These are phyloP conservation scores for Boletus rubropictus DNA, from an alignment of 768 basidiomycete genomes.

Conservation along the genomic window DNA sequence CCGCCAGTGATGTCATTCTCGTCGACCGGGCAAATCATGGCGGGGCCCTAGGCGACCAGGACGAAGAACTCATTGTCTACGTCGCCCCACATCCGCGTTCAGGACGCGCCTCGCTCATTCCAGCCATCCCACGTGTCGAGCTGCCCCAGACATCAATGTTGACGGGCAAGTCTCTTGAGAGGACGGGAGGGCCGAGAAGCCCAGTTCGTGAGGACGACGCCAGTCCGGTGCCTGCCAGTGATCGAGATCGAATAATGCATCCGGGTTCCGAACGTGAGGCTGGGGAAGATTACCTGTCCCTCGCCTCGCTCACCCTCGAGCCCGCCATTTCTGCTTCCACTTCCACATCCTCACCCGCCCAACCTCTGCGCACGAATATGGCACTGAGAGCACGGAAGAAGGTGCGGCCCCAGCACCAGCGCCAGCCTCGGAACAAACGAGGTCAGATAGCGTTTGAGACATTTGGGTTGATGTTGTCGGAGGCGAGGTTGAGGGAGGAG, in stretches of 20 bases:
- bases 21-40: slow-evolving; percentile 18
- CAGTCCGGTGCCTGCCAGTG: background rate
- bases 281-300: slow-evolving; percentile 13
- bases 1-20: slow-evolving; percentile 21
- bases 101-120: slow-evolving; percentile 9
- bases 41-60: slow-evolving; percentile 15
- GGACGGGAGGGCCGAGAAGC: background rate
- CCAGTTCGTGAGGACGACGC: slow-evolving; percentile 10
- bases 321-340: slow-evolving; percentile 2
- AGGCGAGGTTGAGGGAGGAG: slow-evolving; percentile 41
- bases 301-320: slow-evolving; percentile 26
- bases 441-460: slow-evolving; percentile 36
- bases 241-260: too few species aligned
- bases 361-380: slow-evolving; percentile 20
- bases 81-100: slow-evolving; percentile 65
- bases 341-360: slow-evolving; percentile 8
- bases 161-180: slow-evolving; percentile 11
- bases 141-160: slow-evolving; percentile 24
- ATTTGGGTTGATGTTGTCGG: slow-evolving; percentile 51
- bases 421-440: slow-evolving; percentile 8
- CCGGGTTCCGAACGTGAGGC: background rate
- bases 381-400: slow-evolving; percentile 23
- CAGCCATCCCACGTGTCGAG: slow-evolving; percentile 11
- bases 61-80: slow-evolving; percentile 64
- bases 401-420: slow-evolving; percentile 1